These are phyloP conservation scores for Malus domestica DNA, from an alignment of 306 rosid species.

Conservation along the genomic window DNA sequence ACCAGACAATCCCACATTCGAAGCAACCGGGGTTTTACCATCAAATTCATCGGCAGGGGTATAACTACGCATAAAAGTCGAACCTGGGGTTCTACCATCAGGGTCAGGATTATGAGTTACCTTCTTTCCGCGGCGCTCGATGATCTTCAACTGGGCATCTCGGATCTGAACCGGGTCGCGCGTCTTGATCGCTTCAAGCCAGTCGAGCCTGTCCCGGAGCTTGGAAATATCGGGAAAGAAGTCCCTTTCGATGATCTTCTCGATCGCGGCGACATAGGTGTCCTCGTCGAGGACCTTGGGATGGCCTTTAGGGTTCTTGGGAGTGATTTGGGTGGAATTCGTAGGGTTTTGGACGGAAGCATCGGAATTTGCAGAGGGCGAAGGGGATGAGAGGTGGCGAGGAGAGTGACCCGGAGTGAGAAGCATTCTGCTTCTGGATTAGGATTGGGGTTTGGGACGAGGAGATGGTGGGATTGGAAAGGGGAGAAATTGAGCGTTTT, in stretches of 20 bases:
- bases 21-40: conserved; percentile 39
- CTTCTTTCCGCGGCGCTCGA: conserved; percentile 72
- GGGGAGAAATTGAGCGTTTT: not conserved
- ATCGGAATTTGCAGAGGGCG: conserved; percentile 39
- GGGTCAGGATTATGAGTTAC: conserved; percentile 33
- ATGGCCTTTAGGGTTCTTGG: conserved; percentile 14
- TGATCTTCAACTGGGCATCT: conserved; percentile 87
- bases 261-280: conserved; percentile 68
- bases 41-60: conserved; percentile 78
- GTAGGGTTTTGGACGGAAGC: conserved; percentile 24
- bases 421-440: conserved; percentile 44
- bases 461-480: not conserved
- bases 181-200: conserved; percentile 80
- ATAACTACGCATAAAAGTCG: conserved; percentile 63
- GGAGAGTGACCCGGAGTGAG: conserved; percentile 94
- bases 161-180: conserved; percentile 80
- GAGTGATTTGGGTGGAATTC: conserved; percentile 24
- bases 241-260: conserved; percentile 95
- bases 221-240: conserved; percentile 92
- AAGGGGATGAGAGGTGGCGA: conserved; percentile 74
- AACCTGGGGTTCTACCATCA: conserved; percentile 65
- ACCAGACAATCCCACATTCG: conserved; percentile 8
- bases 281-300: conserved; percentile 78
- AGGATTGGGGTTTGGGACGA: not conserved
- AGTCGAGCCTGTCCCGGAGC: conserved; percentile 92